Conservation (phyloP, 768 basidiomycete genomes). For the Termitomyces sp. region DNA sequence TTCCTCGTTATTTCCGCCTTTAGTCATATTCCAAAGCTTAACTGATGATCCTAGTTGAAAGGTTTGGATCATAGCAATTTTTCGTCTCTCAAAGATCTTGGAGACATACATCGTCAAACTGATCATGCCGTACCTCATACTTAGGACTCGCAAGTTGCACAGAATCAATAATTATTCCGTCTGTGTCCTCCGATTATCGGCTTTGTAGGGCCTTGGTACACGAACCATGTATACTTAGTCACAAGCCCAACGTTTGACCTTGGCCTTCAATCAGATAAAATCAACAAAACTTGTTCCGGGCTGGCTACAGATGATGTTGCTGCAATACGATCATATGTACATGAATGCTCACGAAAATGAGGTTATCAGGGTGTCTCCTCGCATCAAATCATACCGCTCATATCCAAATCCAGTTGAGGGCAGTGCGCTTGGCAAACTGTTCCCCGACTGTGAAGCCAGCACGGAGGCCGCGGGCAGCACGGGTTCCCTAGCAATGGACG, state of each 20-base stretch:
- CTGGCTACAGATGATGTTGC: background rate
- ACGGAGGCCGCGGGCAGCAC: constrained; percentile 30
- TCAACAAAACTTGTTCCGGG: background rate
- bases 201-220: background rate
- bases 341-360: background rate
- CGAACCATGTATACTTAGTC: background rate
- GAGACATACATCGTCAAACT: background rate
- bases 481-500: constrained; percentile 27
- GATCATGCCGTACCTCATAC: background rate
- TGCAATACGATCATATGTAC: background rate
- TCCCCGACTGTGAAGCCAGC: constrained; percentile 17
- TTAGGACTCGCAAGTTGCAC: background rate
- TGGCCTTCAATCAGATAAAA: no score
- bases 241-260: no score
- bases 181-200: background rate
- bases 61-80: no score
- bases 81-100: no score
- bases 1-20: background rate
- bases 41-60: no score
- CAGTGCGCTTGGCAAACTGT: constrained; percentile 18
- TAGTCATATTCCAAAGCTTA: no score
- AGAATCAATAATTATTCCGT: background rate
- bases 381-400: no score
- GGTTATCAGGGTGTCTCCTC: no score
- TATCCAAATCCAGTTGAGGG: constrained; percentile 25